Percentiles rank a stretch among this genome's conserved stretches.
phyloP scores from a whole-genome alignment of 441 rosid species.

The Aquilaria agallochum region DNA sequence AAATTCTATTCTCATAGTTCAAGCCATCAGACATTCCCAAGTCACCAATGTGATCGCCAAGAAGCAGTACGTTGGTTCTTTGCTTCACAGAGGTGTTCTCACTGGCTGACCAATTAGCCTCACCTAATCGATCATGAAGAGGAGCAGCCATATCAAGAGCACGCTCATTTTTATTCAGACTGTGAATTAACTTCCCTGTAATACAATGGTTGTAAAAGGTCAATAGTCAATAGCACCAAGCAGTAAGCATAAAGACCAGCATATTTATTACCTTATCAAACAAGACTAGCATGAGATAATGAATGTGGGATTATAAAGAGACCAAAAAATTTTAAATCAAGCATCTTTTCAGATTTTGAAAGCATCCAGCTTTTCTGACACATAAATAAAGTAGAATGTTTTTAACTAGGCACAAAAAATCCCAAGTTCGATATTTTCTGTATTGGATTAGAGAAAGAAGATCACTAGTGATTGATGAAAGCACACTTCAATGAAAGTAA shows the following conservation, averaged over 20 bases:
- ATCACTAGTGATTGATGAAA: too few species aligned
- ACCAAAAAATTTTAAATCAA: too few species aligned
- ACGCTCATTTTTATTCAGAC: conserved; percentile 82
- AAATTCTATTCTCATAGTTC: conserved; percentile 64
- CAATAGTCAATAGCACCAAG: conserved; percentile 4
- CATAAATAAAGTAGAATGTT: too few species aligned
- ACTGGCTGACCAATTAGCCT: conserved; percentile 23
- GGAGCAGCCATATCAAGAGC: conserved; percentile 91
- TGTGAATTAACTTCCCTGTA: conserved; percentile 80
- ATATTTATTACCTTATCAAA: too few species aligned
- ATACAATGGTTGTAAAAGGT: not conserved
- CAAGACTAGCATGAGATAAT: too few species aligned
- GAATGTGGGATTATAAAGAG: too few species aligned
- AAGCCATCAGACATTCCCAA: conserved; percentile 87
- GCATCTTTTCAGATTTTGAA: too few species aligned
- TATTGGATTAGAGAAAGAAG: too few species aligned
- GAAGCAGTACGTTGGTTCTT: conserved; percentile 79
- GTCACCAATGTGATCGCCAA: conserved; percentile 88
- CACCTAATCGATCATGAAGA: conserved; percentile 58
- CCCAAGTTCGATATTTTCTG: too few species aligned
- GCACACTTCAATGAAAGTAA: too few species aligned
- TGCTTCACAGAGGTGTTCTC: conserved; percentile 44
- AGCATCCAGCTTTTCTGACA: too few species aligned
- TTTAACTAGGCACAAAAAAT: too few species aligned
- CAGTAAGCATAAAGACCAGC: not conserved